phyloP scores from a whole-genome alignment of 345 rosid species.

The Mallotus nudiflorus region DNA sequence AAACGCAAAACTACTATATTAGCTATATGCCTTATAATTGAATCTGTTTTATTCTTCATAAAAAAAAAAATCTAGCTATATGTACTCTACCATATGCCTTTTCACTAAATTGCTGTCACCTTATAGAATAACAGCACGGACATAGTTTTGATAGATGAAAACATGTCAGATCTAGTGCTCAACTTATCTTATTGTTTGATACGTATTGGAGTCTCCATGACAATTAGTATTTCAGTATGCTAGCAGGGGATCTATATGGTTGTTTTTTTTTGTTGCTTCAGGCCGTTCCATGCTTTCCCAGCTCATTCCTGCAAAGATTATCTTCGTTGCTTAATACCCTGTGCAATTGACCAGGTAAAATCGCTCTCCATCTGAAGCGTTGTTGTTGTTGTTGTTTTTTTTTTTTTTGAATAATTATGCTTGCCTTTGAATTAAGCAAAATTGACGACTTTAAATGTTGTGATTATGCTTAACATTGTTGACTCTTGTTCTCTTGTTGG shows the following conservation, averaged over 20 bases:
- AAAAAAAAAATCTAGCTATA: too few species aligned
- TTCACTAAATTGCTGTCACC: neutral
- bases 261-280: slow-evolving; percentile 28
- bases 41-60: neutral
- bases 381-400: too few species aligned
- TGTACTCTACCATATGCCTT: too few species aligned
- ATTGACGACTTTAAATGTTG: neutral
- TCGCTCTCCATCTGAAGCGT: slow-evolving; percentile 4
- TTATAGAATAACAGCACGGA: neutral
- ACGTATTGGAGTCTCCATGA: neutral
- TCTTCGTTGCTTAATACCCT: slow-evolving; percentile 89
- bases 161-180: neutral
- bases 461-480: neutral
- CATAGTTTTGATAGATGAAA: neutral
- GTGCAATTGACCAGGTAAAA: slow-evolving; percentile 91
- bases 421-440: neutral
- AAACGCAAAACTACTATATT: neutral
- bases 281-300: slow-evolving; percentile 97
- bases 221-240: neutral
- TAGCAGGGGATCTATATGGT: slow-evolving; percentile 6
- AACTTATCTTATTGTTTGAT: neutral
- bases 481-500: too few species aligned
- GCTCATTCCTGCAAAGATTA: slow-evolving; percentile 75
- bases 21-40: neutral
- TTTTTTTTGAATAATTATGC: neutral